phyloP scores from a whole-genome alignment of 2,329 filamentous ascomycete species.

The Neonectria ditissima region DNA sequence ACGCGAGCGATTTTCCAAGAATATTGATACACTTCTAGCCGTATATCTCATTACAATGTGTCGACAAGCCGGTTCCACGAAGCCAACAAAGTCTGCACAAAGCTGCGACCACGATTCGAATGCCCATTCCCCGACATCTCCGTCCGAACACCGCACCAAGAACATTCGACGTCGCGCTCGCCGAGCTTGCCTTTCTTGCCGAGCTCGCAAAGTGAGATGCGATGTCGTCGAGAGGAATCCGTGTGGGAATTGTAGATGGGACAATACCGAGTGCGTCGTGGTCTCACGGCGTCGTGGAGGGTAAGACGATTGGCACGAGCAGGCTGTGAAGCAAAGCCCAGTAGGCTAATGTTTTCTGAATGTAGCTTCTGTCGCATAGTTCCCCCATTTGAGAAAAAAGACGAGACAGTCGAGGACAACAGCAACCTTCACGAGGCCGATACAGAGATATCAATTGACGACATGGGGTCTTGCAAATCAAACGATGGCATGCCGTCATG shows the following conservation, averaged over 20 bases:
- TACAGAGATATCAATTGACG: not conserved
- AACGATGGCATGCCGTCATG: not conserved
- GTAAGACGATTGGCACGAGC: not conserved
- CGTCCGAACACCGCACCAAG: conserved; percentile 47
- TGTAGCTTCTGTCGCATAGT: not conserved
- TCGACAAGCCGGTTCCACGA: no score
- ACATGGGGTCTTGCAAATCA: not conserved
- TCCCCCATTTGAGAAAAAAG: not conserved
- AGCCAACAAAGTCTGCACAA: no score
- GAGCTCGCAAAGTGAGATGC: conserved; percentile 88
- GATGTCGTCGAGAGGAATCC: conserved; percentile 89
- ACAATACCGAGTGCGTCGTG: conserved; percentile 68
- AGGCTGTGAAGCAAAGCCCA: not conserved
- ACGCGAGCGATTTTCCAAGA: no score
- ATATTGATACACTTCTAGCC: no score
- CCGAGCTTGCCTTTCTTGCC: conserved; percentile 87
- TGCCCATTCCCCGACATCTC: no score
- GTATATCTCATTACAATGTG: no score
- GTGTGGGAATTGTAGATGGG: conserved; percentile 86
- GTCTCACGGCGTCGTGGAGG: not conserved
- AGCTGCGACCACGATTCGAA: no score
- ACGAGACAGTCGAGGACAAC: not conserved
- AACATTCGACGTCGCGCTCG: conserved; percentile 81
- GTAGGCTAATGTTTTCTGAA: not conserved
- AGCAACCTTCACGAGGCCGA: not conserved